phyloP scores from a whole-genome alignment of 805 yeast species.

The Schwanniomyces yamadae region DNA sequence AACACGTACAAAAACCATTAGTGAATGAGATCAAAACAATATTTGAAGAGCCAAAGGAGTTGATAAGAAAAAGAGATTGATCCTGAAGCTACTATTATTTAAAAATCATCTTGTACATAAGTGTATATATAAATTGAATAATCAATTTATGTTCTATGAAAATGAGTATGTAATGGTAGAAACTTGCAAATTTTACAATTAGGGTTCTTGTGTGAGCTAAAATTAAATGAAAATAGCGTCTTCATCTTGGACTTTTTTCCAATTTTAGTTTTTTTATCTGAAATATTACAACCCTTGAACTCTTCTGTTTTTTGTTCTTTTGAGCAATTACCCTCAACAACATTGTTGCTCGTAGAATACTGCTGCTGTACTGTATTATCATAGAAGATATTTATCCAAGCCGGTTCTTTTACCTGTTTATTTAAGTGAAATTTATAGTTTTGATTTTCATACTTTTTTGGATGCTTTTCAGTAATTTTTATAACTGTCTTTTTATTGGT shows the following conservation, averaged over 20 bases:
- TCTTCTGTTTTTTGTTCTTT: not conserved
- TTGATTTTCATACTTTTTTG: not conserved
- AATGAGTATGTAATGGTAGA: slow-evolving; percentile 5
- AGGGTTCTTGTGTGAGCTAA: not conserved
- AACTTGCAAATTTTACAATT: slow-evolving; percentile 5
- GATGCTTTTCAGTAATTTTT: slow-evolving; percentile 1
- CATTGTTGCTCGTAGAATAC: too few species aligned
- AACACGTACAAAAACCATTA: slow-evolving; percentile 30
- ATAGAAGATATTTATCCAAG: slow-evolving; percentile 7
- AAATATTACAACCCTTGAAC: not conserved
- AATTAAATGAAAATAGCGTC: not conserved
- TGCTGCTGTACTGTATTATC: not conserved
- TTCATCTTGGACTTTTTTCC: not conserved
- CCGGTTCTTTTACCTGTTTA: slow-evolving; percentile 6
- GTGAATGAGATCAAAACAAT: slow-evolving; percentile 24
- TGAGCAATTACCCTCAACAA: too few species aligned
- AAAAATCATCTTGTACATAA: slow-evolving; percentile 8
- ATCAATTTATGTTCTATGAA: slow-evolving; percentile 3
- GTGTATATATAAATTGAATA: slow-evolving; percentile 4
- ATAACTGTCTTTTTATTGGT: slow-evolving; percentile 4
- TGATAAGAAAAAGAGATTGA: slow-evolving; percentile 31
- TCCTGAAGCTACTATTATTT: slow-evolving; percentile 1
- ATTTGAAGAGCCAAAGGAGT: slow-evolving; percentile 32
- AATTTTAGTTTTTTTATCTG: too few species aligned
- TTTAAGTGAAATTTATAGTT: slow-evolving; percentile 8